Evolutionary conservation across 164 flowering plant species (phyloP).

Genomic region (Macadamia integrifolia): DNA sequence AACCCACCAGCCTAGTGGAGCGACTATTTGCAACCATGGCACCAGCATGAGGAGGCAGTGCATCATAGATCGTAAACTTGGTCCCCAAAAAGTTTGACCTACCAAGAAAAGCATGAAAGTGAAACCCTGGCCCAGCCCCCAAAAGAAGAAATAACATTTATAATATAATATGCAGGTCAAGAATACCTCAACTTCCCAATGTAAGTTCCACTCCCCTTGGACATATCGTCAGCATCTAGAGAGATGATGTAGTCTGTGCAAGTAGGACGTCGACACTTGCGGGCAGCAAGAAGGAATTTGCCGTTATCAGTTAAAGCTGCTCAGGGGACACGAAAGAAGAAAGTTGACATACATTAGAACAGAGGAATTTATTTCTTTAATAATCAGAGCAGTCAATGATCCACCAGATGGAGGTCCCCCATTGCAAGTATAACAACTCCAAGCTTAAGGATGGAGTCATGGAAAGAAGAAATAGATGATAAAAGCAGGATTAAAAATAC

Average conservation of each 20-base stretch:
- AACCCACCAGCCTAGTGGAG: slow-evolving; percentile 48
- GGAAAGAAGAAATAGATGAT: neutral
- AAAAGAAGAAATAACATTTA: neutral
- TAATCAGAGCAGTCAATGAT: neutral
- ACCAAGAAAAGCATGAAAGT: slow-evolving; percentile 3
- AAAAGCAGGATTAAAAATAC: slow-evolving; percentile 13
- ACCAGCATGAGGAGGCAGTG: slow-evolving; percentile 67
- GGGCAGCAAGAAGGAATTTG: slow-evolving; percentile 74
- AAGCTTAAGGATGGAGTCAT: neutral
- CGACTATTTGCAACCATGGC: slow-evolving; percentile 51
- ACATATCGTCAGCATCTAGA: slow-evolving; percentile 50
- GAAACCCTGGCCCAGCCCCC: neutral
- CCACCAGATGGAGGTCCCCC: neutral
- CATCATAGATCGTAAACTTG: slow-evolving; percentile 64
- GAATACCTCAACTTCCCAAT: slow-evolving; percentile 69
- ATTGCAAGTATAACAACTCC: neutral
- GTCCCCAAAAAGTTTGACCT: slow-evolving; percentile 78
- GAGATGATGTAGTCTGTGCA: slow-evolving; percentile 66
- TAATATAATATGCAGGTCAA: neutral
- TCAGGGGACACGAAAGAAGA: neutral
- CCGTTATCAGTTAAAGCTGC: slow-evolving; percentile 65
- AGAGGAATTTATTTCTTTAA: neutral
- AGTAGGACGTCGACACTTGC: slow-evolving; percentile 56
- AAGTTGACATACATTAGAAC: too few species aligned
- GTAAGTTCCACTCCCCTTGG: slow-evolving; percentile 54